Percentiles rank a stretch among this genome's conserved stretches.
Conservation (phyloP, 1,284 basidiomycete species). For the Somion occarium region DNA sequence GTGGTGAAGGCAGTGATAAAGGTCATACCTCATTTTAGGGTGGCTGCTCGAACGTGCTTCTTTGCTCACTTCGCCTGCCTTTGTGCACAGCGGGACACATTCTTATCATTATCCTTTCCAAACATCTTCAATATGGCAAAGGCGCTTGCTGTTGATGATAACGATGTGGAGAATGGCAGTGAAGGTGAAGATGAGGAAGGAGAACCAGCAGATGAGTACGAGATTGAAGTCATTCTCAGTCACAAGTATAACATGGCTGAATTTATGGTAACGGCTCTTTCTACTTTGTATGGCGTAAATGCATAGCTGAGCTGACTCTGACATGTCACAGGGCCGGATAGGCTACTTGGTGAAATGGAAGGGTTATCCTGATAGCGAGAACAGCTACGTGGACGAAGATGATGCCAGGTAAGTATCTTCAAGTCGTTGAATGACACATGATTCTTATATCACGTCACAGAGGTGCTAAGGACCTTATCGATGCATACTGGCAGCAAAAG, state of each 20-base stretch:
- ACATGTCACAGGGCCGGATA: conserved; percentile 45
- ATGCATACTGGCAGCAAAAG: conserved; percentile 50
- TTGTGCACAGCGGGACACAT: too few species aligned
- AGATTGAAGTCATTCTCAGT: conserved; percentile 70
- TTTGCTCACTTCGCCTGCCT: too few species aligned
- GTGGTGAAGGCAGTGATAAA: too few species aligned
- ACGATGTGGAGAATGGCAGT: conserved; percentile 19
- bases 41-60: too few species aligned
- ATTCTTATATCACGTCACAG: conserved; percentile 35
- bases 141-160: too few species aligned
- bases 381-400: conserved; percentile 70
- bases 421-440: too few species aligned
- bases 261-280: conserved; percentile 48
- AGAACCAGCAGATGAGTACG: too few species aligned
- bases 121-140: too few species aligned
- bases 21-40: too few species aligned
- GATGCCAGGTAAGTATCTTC: conserved; percentile 55
- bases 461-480: conserved; percentile 62
- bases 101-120: too few species aligned
- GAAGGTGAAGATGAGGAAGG: conserved; percentile 31
- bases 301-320: conserved; percentile 9
- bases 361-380: conserved; percentile 52
- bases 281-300: conserved; percentile 1
- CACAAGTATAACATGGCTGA: conserved; percentile 44
- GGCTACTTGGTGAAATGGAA: conserved; percentile 78